Evolutionary conservation across 2,329 filamentous ascomycete genomes (phyloP), one percentile per base, ranked within the genome.

Genomic region (Aspergillus fumigatiaffinis): DNA sequence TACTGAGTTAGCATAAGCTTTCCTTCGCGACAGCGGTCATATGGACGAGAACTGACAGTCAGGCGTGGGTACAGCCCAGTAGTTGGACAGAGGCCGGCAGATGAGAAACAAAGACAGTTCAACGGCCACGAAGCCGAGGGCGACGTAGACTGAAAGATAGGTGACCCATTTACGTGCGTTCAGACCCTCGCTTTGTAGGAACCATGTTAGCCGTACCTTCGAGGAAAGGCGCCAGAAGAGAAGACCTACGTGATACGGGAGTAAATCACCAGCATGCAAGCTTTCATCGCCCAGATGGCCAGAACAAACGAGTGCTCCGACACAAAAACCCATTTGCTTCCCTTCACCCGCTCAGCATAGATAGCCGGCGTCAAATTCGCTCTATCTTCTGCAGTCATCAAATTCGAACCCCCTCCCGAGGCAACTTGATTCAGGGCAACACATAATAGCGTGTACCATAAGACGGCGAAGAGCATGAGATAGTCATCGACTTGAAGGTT

Each of bases 301-400:
- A 84, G 74, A 20, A 87, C 75, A 74, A 89, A 87, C 64, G 82
- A 80, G 70, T 87, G 78, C 62, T 88, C 85, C 2, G 83, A 81
- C 8, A 86, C 80, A 41, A 87, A 75, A 0, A 87, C 84, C 74
- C 84, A 80, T 76, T 87, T 87, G 49, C 83, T 86, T 10, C 85
- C 85, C 41, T 69, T 73, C 0, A 74, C 67, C 51, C 83, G 74
- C 32, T 76, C 71, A 3, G 60, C 63, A 50, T 79, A 76, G 38
- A 75, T 76, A 0, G 73, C 60, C 0, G 79, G 74, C 0, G 83
- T 84, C 50, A 87, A 71, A 3, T 67, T 59, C 0, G 70, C 64
- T 0, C 72, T 68, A 28, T 84, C 75, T 17, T 77, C 71, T 0
- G 79, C 77, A 20, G 81, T 75, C 71, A 87, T 84, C 20, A 87